Evolutionary conservation across 768 basidiomycete genomes (phyloP).

Genomic region (Leccinum boreale): DNA sequence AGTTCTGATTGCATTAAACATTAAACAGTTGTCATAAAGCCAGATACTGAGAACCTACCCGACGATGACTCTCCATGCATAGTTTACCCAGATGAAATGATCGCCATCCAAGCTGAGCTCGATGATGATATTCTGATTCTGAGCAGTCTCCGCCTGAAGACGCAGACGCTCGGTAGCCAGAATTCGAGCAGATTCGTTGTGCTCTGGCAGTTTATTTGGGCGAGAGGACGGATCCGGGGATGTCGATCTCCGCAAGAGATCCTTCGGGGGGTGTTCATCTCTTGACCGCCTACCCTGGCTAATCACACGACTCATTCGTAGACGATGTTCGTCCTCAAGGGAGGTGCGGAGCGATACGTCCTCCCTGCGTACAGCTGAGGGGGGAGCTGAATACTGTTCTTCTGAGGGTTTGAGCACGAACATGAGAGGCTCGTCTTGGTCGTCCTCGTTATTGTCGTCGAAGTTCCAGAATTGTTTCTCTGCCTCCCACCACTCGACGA

Average conservation of each 20-base stretch:
- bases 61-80: conserved; percentile 90
- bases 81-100: conserved; percentile 93
- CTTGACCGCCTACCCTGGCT: conserved; percentile 53
- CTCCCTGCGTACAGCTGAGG: conserved; percentile 36
- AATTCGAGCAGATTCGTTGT: conserved; percentile 74
- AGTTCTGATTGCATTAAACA: conserved; percentile 46
- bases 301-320: conserved; percentile 47
- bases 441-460: conserved; percentile 85
- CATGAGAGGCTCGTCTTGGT: conserved; percentile 85
- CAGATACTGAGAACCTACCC: conserved; percentile 52
- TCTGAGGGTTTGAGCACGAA: conserved; percentile 92
- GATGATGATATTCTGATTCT: conserved; percentile 94
- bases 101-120: conserved; percentile 94
- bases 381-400: conserved; percentile 44
- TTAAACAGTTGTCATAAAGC: conserved; percentile 6
- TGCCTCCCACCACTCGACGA: conserved; percentile 99
- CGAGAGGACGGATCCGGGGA: conserved; percentile 37
- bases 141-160: conserved; percentile 89
- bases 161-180: conserved; percentile 85
- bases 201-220: conserved; percentile 51
- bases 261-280: conserved; percentile 55
- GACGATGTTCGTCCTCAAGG: conserved; percentile 34
- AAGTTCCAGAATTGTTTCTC: conserved; percentile 99
- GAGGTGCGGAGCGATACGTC: conserved; percentile 37
- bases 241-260: conserved; percentile 37